Evolutionary conservation across 306 rosid genomes (phyloP), one percentile per base, ranked within the genome.

Genomic region (Begonia masoniana): DNA sequence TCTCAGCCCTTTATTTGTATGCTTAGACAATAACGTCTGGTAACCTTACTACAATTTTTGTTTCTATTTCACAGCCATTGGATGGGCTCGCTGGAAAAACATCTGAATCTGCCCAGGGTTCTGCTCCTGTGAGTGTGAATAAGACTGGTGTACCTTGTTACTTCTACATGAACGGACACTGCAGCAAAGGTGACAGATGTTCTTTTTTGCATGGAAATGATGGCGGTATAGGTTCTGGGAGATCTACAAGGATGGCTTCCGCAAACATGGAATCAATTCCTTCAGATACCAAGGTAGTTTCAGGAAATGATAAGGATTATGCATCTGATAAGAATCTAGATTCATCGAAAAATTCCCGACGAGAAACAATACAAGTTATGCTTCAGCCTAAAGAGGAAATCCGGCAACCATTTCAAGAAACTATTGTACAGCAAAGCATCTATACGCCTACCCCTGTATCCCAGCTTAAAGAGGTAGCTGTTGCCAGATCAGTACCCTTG

Each of bases 161-260:
- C 62, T 92, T 82, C 79, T 92, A 83, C 76, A 92, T 81, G 61
- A 81, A 87, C 62, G 99, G 99, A 26, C 64, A 50, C 54, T 92
- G 99, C 76, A 63, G 77, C 51, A 92, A 92, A 78, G 99, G 96
- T 43, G 99, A 86, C 56, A 78, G 68, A 62, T 92, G 99, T 53
- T 78, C 93, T 31, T 92, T 92, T 68, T 70, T 57, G 50, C 99
- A 92, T 57, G 95, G 94, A 54, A 48, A 58, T 54, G 82, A 74
- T 43, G 67, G 61, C 43, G 68, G 71, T 45, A 36, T 39, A 14
- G 56, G 61, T 17, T 43, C 70, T 63, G 67, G 39, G 59, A 84
- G 71, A 47, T 68, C 75, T 62, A 48, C 59, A 41, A 82, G 74
- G 72, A 68, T 68, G 57, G 74, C 57, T 10, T 56, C 59, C 47